Evolutionary conservation across 75 land plant genomes (phyloP).

Genomic region (Selaginella moellendorffii): DNA sequence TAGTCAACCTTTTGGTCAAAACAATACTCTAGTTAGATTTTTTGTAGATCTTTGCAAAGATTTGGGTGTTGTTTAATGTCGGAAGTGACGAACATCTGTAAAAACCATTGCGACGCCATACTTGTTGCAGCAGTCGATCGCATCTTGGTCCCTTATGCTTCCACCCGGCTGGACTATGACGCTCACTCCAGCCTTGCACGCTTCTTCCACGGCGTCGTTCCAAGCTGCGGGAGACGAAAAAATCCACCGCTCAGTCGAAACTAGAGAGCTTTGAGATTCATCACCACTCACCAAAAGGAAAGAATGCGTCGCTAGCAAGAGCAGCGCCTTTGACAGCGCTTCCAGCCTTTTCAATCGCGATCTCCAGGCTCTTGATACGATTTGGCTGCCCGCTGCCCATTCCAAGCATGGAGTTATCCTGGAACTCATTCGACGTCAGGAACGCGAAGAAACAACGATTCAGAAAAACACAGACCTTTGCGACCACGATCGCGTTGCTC

Average conservation of each 20-base stretch:
- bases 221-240: slow-evolving; percentile 42
- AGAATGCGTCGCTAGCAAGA: slow-evolving; percentile 99
- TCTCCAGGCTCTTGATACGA: slow-evolving; percentile 73
- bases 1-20: too few species aligned
- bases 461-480: slow-evolving; percentile 43
- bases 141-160: slow-evolving; percentile 82
- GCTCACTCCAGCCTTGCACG: slow-evolving; percentile 66
- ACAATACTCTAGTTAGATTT: too few species aligned
- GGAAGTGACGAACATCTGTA: slow-evolving; percentile 83
- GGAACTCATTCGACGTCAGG: neutral
- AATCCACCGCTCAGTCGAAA: neutral
- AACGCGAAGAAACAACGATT: neutral
- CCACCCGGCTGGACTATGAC: slow-evolving; percentile 96
- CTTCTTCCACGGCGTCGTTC: slow-evolving; percentile 99
- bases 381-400: slow-evolving; percentile 97
- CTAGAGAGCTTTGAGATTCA: neutral
- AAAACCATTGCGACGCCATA: slow-evolving; percentile 87
- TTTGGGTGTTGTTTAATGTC: too few species aligned
- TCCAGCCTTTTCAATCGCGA: slow-evolving; percentile 89
- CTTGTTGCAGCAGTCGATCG: slow-evolving; percentile 92
- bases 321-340: slow-evolving; percentile 82
- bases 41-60: too few species aligned
- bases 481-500: slow-evolving; percentile 97
- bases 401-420: slow-evolving; percentile 92
- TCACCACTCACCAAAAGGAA: slow-evolving; percentile 14